Evolutionary conservation across 2,329 filamentous ascomycete species (phyloP).

Genomic region (Shiraia bambusicola): DNA sequence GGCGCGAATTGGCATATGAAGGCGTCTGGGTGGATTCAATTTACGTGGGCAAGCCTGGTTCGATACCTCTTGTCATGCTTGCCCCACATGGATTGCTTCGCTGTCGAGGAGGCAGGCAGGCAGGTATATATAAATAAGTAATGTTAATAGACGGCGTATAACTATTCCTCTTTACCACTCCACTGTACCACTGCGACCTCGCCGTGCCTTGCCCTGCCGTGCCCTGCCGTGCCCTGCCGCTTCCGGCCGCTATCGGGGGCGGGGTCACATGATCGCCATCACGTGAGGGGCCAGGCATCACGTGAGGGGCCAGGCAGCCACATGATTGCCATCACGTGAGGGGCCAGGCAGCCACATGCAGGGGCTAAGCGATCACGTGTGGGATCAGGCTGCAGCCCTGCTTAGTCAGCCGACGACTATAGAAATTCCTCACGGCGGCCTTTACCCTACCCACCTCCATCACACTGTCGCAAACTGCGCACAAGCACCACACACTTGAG

Average conservation of each 20-base stretch:
- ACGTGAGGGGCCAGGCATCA: not conserved
- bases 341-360: not conserved
- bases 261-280: not conserved
- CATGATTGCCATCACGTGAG: not conserved
- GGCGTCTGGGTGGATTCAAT: slow-evolving; percentile 9
- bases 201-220: too few relatives aligned
- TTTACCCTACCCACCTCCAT: slow-evolving; percentile 9
- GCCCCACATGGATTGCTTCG: not conserved
- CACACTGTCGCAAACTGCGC: slow-evolving; percentile 10
- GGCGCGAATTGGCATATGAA: slow-evolving; percentile 7
- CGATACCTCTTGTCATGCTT: slow-evolving; percentile 2
- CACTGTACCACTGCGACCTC: too few relatives aligned
- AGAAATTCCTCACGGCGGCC: not conserved
- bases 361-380: not conserved
- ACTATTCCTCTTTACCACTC: too few relatives aligned
- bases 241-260: not conserved
- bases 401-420: slow-evolving; percentile 4
- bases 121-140: too few relatives aligned
- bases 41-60: slow-evolving; percentile 3
- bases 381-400: slow-evolving; percentile 1
- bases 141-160: slow-evolving; percentile 10
- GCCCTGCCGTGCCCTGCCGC: too few relatives aligned
- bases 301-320: not conserved
- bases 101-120: not conserved
- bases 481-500: slow-evolving; percentile 14